These are phyloP conservation scores for Pleurotus giganteus DNA, from an alignment of 768 basidiomycete genomes.

Conservation along the genomic window DNA sequence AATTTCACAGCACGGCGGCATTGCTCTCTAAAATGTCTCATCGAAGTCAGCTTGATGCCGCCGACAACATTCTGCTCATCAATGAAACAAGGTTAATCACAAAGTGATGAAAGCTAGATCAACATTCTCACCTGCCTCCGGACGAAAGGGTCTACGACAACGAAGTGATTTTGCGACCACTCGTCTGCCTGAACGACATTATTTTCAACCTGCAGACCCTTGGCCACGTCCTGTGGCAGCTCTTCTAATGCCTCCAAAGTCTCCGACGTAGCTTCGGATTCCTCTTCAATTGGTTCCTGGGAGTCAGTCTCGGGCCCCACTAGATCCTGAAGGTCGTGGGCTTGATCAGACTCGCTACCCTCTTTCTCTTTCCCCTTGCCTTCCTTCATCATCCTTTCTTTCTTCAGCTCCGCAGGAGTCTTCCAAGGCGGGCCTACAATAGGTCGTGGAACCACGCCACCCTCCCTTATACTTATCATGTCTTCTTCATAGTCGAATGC, in stretches of 20 bases:
- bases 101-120: not conserved
- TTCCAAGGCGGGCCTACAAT: not conserved
- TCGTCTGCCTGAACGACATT: not conserved
- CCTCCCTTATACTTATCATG: slow-evolving; percentile 37
- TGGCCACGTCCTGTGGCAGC: not conserved
- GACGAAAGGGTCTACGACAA: slow-evolving; percentile 42
- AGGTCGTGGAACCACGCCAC: slow-evolving; percentile 32
- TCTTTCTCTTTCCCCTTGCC: not conserved
- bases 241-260: not conserved
- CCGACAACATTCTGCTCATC: not conserved
- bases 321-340: not conserved
- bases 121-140: slow-evolving; percentile 28
- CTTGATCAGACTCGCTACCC: not conserved
- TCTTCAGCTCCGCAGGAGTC: not conserved
- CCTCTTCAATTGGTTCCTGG: not conserved
- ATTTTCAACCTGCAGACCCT: not conserved
- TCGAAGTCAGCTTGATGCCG: not conserved
- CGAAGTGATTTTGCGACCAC: slow-evolving; percentile 12
- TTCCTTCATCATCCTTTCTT: not conserved
- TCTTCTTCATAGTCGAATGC: slow-evolving; percentile 31
- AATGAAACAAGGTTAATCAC: not conserved
- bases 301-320: not conserved
- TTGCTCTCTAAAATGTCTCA: not conserved
- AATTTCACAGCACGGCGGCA: not conserved
- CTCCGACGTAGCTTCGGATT: not conserved